Conservation (phyloP, 805 yeast species). For the Schwanniomyces polymorphus region DNA sequence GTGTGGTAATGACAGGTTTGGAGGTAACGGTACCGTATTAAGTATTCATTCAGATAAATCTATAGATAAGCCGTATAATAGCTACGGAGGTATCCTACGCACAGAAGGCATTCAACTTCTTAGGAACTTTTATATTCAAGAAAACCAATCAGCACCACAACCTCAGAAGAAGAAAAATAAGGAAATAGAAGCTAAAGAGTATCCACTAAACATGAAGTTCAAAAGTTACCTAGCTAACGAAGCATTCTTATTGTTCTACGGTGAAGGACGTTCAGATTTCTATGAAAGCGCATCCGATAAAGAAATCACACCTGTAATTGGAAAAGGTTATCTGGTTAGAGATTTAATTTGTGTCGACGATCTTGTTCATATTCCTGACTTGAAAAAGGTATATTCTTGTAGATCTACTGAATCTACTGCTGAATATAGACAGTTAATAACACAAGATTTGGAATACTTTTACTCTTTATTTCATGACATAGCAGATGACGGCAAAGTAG, state of each 20-base stretch:
- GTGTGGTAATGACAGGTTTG: constrained; percentile 92
- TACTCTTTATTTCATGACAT: constrained; percentile 25
- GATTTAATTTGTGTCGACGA: constrained; percentile 11
- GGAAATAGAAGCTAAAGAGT: constrained; percentile 53
- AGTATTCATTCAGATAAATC: constrained; percentile 34
- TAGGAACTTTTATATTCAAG: constrained; percentile 80
- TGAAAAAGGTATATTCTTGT: constrained; percentile 6
- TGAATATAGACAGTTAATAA: constrained; percentile 13
- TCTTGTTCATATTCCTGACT: constrained; percentile 12
- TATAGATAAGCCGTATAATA: constrained; percentile 40
- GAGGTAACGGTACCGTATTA: constrained; percentile 91
- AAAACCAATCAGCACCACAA: constrained; percentile 81
- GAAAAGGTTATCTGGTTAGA: constrained; percentile 18
- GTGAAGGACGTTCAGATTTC: constrained; percentile 16
- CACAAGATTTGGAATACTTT: constrained; percentile 20
- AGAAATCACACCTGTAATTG: constrained; percentile 26
- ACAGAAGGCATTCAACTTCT: constrained; percentile 81
- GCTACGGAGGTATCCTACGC: constrained; percentile 76
- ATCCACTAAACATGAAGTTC: constrained; percentile 61
- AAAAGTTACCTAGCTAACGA: constrained; percentile 47
- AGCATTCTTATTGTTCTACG: constrained; percentile 54
- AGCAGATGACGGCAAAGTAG: constrained; percentile 18
- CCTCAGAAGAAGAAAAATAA: constrained; percentile 75
- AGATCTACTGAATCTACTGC: background rate
- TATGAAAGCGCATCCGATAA: constrained; percentile 6